Base-by-base conservation (phyloP, 305 asterid species). In the Solanum hybrid region DNA sequence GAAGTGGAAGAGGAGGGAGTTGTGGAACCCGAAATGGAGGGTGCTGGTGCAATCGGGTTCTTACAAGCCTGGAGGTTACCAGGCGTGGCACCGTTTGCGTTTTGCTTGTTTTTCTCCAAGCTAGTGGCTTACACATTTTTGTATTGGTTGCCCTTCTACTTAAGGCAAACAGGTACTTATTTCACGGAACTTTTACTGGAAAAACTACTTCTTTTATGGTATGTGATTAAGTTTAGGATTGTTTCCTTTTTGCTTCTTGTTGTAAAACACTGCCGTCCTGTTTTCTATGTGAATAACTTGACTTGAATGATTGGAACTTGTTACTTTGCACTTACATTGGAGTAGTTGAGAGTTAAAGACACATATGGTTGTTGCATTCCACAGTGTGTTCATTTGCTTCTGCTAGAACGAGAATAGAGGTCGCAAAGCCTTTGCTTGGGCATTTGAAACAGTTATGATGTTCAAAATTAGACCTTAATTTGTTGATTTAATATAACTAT, bases 111-210 rank as follows among this genome's bases (percentile, higher is more conserved):
- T 94, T 97, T 96, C 92, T 96, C 99, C 9, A 97, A 97, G 97
- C 98, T 97, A 32, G 99, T 97, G 27, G 98, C 99, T 2, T 97
- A 96, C 92, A 97, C 99, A 5, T 96, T 97, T 91, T 84, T 97
- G 91, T 97, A 97, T 91, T 97, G 99, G 99, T 88, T 97, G 93
- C 99, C 99, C 60, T 97, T 97, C 92, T 97, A 96, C 93, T 91
- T 97, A 66, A 95, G 98, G 88, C 95, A 97, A 91, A 97, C 98
- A 91, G 99, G 99, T 95, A 42, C 27, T 66, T 7, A 66, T 86
- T 79, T 51, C 31, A 0, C 71, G 11, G 71, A 60, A 46, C n/a
- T 34, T 46, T 5, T 84, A 5, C 40, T 29, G n/a, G 40, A 3
- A 29, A 42, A 82, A 3, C 17, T 84, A 17, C 40, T 17, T 22